phyloP scores from a whole-genome alignment of 2,329 filamentous ascomycete species.

The Beauveria sp. region DNA sequence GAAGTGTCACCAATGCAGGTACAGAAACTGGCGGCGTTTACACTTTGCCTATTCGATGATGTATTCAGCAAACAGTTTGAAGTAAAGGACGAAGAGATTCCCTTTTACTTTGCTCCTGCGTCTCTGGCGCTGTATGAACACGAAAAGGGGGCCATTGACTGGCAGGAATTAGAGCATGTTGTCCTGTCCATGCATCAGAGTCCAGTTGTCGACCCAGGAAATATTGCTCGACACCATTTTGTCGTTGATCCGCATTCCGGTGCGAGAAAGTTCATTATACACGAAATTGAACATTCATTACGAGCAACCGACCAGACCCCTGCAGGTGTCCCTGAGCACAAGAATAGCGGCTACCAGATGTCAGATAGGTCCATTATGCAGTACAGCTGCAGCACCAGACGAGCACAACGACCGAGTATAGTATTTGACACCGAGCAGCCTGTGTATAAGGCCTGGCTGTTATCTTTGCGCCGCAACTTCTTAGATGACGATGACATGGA shows the following conservation, averaged over 20 bases:
- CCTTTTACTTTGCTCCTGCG: slow-evolving; percentile 74
- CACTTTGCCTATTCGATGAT: slow-evolving; percentile 68
- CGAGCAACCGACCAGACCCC: slow-evolving; percentile 61
- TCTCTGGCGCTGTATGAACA: slow-evolving; percentile 16
- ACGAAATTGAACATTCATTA: slow-evolving; percentile 47
- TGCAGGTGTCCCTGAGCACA: slow-evolving; percentile 38
- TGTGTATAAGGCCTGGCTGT: slow-evolving; percentile 67
- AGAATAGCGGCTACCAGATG: slow-evolving; percentile 34
- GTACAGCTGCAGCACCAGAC: slow-evolving; percentile 73
- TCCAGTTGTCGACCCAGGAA: neutral
- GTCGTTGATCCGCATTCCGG: slow-evolving; percentile 53
- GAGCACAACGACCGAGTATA: slow-evolving; percentile 43
- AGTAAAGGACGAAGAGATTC: slow-evolving; percentile 52
- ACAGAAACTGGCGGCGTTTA: slow-evolving; percentile 60
- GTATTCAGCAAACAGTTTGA: slow-evolving; percentile 85
- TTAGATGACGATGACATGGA: slow-evolving; percentile 52
- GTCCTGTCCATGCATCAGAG: neutral
- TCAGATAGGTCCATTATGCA: slow-evolving; percentile 61
- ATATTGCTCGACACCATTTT: slow-evolving; percentile 35
- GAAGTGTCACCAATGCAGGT: slow-evolving; percentile 36
- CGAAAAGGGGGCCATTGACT: neutral
- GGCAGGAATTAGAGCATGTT: slow-evolving; percentile 39
- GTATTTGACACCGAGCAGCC: slow-evolving; percentile 63
- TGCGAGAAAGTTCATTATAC: slow-evolving; percentile 52
- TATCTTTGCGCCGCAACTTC: slow-evolving; percentile 74